Evolutionary conservation across 192 early-diverging fungal genomes (phyloP), one percentile per base, ranked within the genome.

Genomic region (Chytriomyces confervae): DNA sequence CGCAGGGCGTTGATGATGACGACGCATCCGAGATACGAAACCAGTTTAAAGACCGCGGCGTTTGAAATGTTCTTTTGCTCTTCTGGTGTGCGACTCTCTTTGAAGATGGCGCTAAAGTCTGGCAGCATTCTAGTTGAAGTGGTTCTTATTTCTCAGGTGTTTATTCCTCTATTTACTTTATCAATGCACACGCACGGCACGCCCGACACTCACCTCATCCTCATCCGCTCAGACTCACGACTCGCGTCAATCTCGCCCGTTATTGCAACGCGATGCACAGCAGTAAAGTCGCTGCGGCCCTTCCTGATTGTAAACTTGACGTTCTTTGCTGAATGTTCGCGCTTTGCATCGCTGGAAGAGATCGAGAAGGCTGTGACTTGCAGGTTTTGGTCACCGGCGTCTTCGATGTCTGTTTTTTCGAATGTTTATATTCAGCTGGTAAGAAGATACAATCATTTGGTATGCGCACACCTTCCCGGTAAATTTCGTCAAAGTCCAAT

Each of bases 41-140:
- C 65, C 9, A 80, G 76, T 49, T 76, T 80, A 43, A 80, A 80
- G 5, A 80, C 66, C 1, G 66, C 75, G 16, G 75, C 75, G 48
- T 75, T 80, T 45, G 63, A 62, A 61, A 80, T 50, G 43, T 20
- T 61, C 11, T 61, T 13, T 49, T 78, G 68, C 48, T 78, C 77
- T 61, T 78, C 77, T 11, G 77, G 29, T 10, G 67, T 47, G 18
- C 77, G 66, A n/a, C 67, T 29, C 1, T 72, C 77, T 70, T 44
- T 16, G 66, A 78, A 78, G 20, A 78, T 78, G 9, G 27, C 47
- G 11, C 50, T 60, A 62, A 78, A 78, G 77, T 78, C 47, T 18
- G 77, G 77, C 6, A 78, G 74, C 63, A 76, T 62, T 36, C 36
- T 36, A 2, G 36, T 36, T 36, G 36, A 4, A 36, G 36, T 36